Conservation (phyloP, 768 basidiomycete species). For the Hysterangium stoloniferum region DNA sequence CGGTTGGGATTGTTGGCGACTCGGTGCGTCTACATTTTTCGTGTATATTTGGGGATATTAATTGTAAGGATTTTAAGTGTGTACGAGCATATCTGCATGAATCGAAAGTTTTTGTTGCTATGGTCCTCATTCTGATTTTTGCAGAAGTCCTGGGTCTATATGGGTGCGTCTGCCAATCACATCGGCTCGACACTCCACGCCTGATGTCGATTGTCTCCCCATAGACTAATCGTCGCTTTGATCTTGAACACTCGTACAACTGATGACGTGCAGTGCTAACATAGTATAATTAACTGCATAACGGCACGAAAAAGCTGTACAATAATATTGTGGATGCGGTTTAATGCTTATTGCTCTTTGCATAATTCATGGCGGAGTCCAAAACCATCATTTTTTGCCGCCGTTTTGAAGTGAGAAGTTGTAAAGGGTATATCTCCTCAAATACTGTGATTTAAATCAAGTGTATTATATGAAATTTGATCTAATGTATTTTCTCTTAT, state of each 20-base stretch:
- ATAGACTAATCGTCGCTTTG: slow-evolving; percentile 76
- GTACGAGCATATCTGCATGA: slow-evolving; percentile 89
- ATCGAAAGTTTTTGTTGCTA: slow-evolving; percentile 84
- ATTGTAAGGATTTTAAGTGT: slow-evolving; percentile 40
- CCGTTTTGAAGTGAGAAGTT: too few species aligned
- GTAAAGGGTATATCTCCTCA: too few species aligned
- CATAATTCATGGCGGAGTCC: too few species aligned
- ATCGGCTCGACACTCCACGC: background rate
- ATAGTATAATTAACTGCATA: background rate
- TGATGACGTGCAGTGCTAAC: slow-evolving; percentile 18
- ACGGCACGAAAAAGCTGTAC: too few species aligned
- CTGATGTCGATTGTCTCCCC: background rate
- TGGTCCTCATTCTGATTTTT: slow-evolving; percentile 95
- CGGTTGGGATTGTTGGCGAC: slow-evolving; percentile 91
- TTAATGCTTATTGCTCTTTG: too few species aligned
- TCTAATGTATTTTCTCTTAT: too few species aligned
- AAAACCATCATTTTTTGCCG: too few species aligned
- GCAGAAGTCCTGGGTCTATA: slow-evolving; percentile 87
- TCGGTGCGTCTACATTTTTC: slow-evolving; percentile 49
- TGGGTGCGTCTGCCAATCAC: slow-evolving; percentile 37
- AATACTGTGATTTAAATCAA: too few species aligned
- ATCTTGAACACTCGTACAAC: slow-evolving; percentile 82
- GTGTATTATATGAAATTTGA: too few species aligned
- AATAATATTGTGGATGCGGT: too few species aligned
- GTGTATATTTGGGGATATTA: background rate